A percentile compares a stretch with the other conserved stretches of the same genome.
Evolutionary conservation across 2,329 filamentous ascomycete genomes (phyloP).

Genomic region (Aureobasidium sp.): DNA sequence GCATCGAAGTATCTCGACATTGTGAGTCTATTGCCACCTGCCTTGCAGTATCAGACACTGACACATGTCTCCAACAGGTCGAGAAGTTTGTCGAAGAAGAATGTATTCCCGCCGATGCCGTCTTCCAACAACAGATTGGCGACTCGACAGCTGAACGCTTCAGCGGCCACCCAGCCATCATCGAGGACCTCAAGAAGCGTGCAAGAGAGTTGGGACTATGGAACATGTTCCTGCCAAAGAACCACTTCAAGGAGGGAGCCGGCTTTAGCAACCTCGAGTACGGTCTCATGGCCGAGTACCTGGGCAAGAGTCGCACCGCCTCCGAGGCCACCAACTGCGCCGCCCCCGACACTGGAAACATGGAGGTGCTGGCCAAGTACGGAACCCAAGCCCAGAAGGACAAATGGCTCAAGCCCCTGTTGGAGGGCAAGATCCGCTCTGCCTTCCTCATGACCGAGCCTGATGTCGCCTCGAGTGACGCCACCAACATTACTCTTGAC

Average conservation of each 20-base stretch:
- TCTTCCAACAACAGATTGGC: conserved; percentile 74
- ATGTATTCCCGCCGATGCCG: conserved; percentile 65
- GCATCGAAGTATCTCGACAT: conserved; percentile 78
- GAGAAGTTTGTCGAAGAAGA: conserved; percentile 97
- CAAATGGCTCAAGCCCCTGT: conserved; percentile 41
- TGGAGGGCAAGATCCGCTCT: conserved; percentile 42
- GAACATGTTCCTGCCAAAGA: conserved; percentile 97
- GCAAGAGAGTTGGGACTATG: conserved; percentile 79
- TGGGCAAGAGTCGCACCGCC: conserved; percentile 77
- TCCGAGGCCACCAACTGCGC: conserved; percentile 75
- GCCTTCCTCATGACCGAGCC: conserved; percentile 47
- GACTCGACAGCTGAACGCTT: conserved; percentile 63
- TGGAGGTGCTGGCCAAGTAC: conserved; percentile 46
- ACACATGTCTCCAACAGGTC: conserved; percentile 45
- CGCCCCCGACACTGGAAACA: conserved; percentile 45
- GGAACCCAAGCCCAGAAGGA: conserved; percentile 43
- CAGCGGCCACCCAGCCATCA: conserved; percentile 66
- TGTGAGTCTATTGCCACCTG: conserved; percentile 32
- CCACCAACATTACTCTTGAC: conserved; percentile 49
- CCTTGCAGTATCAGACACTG: background rate
- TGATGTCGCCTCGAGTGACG: conserved; percentile 43
- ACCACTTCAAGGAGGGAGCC: conserved; percentile 89
- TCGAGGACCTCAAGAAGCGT: conserved; percentile 83
- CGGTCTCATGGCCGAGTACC: conserved; percentile 91
- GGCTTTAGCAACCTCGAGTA: conserved; percentile 96